phyloP scores from a whole-genome alignment of 2,329 filamentous ascomycete genomes.

The Aurifilum marmelostoma region DNA sequence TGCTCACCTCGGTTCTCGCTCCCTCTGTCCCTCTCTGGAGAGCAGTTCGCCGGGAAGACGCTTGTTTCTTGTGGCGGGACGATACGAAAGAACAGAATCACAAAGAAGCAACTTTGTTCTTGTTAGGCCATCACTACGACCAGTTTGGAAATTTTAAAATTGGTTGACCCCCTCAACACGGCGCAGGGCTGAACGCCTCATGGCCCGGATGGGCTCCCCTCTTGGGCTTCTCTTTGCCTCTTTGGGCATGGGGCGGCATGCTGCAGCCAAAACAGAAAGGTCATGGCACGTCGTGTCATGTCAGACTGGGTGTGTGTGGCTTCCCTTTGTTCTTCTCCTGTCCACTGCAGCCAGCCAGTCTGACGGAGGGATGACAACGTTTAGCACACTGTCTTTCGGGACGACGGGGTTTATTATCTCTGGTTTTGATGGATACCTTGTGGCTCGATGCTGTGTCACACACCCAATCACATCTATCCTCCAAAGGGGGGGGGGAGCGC shows the following conservation, averaged over 20 bases:
- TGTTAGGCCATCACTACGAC: not conserved
- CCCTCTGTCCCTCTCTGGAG: no score
- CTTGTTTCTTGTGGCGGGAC: not conserved
- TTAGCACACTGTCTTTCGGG: not conserved
- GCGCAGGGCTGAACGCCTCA: slow-evolving; percentile 1
- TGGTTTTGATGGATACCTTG: not conserved
- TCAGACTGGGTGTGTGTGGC: not conserved
- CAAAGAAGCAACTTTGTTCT: not conserved
- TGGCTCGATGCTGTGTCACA: not conserved
- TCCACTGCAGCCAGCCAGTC: not conserved
- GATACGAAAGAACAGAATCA: not conserved
- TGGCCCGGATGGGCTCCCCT: not conserved
- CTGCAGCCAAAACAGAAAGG: no score
- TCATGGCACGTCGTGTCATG: not conserved
- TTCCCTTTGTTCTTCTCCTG: not conserved
- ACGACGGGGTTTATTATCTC: not conserved
- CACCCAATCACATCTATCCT: not conserved
- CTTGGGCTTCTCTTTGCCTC: not conserved
- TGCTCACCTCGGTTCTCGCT: no score
- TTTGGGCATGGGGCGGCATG: not conserved
- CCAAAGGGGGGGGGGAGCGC: no score
- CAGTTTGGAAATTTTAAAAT: not conserved
- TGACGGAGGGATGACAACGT: not conserved
- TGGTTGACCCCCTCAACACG: not conserved
- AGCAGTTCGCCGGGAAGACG: not conserved